Conservation (phyloP, 1,139 yeast species). For the Protomyces macrosporus region DNA sequence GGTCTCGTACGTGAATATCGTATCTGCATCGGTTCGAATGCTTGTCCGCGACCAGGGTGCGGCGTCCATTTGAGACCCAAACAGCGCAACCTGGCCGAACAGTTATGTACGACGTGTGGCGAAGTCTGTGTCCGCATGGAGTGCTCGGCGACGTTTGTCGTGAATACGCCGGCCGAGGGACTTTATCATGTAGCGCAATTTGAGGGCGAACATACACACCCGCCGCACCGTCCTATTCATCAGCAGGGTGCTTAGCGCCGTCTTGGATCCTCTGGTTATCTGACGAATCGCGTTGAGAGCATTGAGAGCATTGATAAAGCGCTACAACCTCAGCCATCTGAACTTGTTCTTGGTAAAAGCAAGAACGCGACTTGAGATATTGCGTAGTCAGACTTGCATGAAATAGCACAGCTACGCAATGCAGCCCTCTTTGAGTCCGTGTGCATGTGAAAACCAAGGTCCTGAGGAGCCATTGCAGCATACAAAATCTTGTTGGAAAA, state of each 20-base stretch:
- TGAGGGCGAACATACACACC: background rate
- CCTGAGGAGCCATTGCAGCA: background rate
- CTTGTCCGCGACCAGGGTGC: background rate
- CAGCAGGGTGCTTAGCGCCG: background rate
- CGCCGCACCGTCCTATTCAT: background rate
- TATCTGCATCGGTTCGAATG: background rate
- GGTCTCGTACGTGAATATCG: background rate
- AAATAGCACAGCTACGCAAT: too few relatives aligned
- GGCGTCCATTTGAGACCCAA: background rate
- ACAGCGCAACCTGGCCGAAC: background rate
- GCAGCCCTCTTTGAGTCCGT: background rate
- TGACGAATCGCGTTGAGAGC: background rate
- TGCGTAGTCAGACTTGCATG: background rate
- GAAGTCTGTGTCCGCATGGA: background rate
- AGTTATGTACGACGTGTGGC: background rate
- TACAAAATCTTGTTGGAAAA: background rate
- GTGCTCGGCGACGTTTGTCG: background rate
- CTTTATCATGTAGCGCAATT: background rate
- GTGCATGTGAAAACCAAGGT: background rate
- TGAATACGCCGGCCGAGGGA: background rate
- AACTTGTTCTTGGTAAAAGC: background rate
- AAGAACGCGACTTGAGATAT: background rate
- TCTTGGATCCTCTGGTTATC: background rate
- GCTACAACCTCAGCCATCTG: background rate
- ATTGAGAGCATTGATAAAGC: background rate